Evolutionary conservation across 305 asterid genomes (phyloP).

Genomic region (Fraxinus nigra): DNA sequence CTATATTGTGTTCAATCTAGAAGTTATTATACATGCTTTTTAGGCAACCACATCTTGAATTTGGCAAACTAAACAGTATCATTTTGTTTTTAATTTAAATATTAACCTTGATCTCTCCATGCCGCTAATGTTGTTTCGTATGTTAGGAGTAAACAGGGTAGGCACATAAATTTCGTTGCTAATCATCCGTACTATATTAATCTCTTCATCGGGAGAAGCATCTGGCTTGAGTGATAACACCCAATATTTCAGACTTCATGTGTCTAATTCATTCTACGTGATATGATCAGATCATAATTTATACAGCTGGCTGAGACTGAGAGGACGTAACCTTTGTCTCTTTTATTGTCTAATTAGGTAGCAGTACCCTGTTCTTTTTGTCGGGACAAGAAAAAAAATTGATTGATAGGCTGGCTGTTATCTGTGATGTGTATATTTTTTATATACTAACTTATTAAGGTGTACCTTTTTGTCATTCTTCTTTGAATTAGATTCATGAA

Average conservation of each 20-base stretch:
- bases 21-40: background rate
- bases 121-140: background rate
- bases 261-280: background rate
- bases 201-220: background rate
- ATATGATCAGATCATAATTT: background rate
- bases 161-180: background rate
- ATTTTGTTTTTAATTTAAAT: background rate
- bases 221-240: background rate
- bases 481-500: slow-evolving; percentile 15
- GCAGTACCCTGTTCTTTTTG: background rate
- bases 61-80: background rate
- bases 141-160: slow-evolving; percentile 1
- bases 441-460: background rate
- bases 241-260: background rate
- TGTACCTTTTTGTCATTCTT: slow-evolving; percentile 13
- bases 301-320: background rate
- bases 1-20: background rate
- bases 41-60: background rate
- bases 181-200: background rate
- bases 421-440: background rate
- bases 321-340: background rate
- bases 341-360: background rate
- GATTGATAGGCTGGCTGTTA: background rate
- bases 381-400: background rate
- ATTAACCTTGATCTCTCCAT: background rate